Conservation (phyloP, 257 asterid species). For the Cynanchum wilfordii region DNA sequence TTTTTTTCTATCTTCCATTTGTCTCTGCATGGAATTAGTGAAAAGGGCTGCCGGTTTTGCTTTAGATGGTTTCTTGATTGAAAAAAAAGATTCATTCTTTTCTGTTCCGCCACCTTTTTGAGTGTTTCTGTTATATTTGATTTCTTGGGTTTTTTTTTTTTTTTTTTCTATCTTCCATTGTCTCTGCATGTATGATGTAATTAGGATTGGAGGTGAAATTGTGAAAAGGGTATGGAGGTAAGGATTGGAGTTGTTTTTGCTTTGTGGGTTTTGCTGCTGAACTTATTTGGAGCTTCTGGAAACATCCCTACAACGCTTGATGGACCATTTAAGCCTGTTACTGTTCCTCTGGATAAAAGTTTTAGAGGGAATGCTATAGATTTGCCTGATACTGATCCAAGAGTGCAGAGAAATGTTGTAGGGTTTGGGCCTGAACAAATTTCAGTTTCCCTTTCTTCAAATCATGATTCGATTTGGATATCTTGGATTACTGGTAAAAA, state of each 20-base stretch:
- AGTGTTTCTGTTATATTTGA: neutral
- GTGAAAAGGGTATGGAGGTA: slow-evolving; percentile 21
- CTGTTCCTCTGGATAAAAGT: slow-evolving; percentile 58
- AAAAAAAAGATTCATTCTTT: too few species aligned
- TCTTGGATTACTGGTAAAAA: slow-evolving; percentile 88
- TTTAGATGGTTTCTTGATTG: too few species aligned
- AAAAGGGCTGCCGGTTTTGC: too few species aligned
- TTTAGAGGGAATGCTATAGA: slow-evolving; percentile 78
- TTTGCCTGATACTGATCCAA: slow-evolving; percentile 75
- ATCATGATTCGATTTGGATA: slow-evolving; percentile 71
- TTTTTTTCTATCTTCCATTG: neutral
- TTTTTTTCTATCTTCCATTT: too few species aligned
- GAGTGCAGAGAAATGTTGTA: slow-evolving; percentile 58
- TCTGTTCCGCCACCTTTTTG: neutral
- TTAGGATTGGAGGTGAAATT: neutral
- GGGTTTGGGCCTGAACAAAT: slow-evolving; percentile 88
- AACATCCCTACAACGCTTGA: slow-evolving; percentile 72
- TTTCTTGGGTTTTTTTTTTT: neutral
- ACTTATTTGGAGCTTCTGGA: slow-evolving; percentile 22
- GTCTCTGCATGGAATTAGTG: too few species aligned
- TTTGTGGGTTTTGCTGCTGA: slow-evolving; percentile 24
- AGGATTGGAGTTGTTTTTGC: slow-evolving; percentile 13
- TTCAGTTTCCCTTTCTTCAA: slow-evolving; percentile 73
- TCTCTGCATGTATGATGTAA: neutral
- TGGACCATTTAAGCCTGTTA: slow-evolving; percentile 83